Percentiles rank a stretch among this genome's conserved stretches.
These are phyloP conservation scores for Trypanosoma caninum DNA, from an alignment of 208 protist species.

Conservation along the genomic window DNA sequence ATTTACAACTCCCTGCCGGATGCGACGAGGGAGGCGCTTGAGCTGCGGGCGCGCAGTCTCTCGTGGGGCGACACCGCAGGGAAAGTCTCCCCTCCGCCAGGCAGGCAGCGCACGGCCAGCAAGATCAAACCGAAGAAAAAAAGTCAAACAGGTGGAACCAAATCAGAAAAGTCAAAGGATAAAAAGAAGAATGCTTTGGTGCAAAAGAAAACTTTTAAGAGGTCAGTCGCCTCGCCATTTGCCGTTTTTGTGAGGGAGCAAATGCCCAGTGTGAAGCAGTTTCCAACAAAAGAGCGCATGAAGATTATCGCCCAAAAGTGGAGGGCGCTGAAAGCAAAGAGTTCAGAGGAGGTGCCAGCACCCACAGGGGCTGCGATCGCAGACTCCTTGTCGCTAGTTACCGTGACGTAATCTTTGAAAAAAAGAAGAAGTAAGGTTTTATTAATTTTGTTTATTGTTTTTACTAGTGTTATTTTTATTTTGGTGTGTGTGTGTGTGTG, in stretches of 20 bases:
- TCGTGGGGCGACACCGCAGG: slow-evolving; percentile 2
- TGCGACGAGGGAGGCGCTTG: slow-evolving; percentile 47
- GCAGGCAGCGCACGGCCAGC: slow-evolving; percentile 11
- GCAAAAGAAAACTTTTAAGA: slow-evolving; percentile 21
- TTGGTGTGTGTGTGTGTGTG: too few species aligned
- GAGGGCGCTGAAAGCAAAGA: slow-evolving; percentile 28
- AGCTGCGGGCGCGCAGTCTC: slow-evolving; percentile 4
- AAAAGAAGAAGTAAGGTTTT: too few species aligned
- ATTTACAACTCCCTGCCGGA: slow-evolving; percentile 68
- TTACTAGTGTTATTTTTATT: too few species aligned
- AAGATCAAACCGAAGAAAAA: neutral
- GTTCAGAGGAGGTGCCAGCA: neutral
- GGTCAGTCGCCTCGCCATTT: slow-evolving; percentile 32
- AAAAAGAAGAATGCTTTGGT: slow-evolving; percentile 9
- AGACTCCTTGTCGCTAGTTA: too few species aligned
- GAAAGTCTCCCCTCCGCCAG: neutral
- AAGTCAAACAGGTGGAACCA: neutral
- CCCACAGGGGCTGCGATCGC: slow-evolving; percentile 15
- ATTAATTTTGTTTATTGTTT: too few species aligned
- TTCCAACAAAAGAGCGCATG: slow-evolving; percentile 52
- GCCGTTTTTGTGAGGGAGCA: slow-evolving; percentile 66
- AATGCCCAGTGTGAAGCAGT: slow-evolving; percentile 45
- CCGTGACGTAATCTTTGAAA: too few species aligned
- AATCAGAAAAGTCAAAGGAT: neutral
- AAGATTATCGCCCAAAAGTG: slow-evolving; percentile 50